phyloP scores from a whole-genome alignment of 202 grass and related monocot genomes.

The Cymbopogon flexuosus region DNA sequence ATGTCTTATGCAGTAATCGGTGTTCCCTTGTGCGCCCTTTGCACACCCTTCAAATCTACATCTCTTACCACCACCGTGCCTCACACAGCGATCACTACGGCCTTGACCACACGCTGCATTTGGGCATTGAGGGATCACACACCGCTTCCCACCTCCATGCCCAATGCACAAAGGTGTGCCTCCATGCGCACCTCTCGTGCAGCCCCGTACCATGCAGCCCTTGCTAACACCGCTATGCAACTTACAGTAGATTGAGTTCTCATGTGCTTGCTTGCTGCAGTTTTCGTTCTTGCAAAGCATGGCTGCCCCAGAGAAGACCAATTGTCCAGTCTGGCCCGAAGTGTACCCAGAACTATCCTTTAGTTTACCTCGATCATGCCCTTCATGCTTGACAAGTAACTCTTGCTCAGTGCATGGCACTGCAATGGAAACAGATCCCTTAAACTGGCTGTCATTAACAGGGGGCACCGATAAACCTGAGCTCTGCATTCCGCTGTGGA shows the following conservation, averaged over 20 bases:
- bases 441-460: constrained; percentile 51
- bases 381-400: constrained; percentile 36
- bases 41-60: constrained; percentile 58
- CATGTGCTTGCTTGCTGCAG: constrained; percentile 37
- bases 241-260: constrained; percentile 36
- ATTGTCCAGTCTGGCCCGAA: background rate
- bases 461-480: constrained; percentile 44
- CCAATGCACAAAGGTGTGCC: constrained; percentile 51
- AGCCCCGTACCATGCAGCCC: constrained; percentile 43
- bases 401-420: constrained; percentile 40
- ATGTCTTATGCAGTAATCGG: constrained; percentile 47
- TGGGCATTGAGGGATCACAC: constrained; percentile 36
- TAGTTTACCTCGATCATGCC: constrained; percentile 26
- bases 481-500: constrained; percentile 8
- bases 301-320: constrained; percentile 20
- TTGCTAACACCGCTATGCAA: constrained; percentile 40
- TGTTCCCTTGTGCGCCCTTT: constrained; percentile 53
- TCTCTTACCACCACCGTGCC: constrained; percentile 68
- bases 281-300: constrained; percentile 32
- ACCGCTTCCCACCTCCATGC: constrained; percentile 56
- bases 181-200: constrained; percentile 45
- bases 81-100: constrained; percentile 52
- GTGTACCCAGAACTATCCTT: constrained; percentile 32
- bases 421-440: constrained; percentile 42
- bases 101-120: constrained; percentile 55